A percentile compares a stretch with the other conserved stretches of the same genome.
These are phyloP conservation scores for Larix kaempferi DNA, from an alignment of 75 land plant species.

Conservation along the genomic window DNA sequence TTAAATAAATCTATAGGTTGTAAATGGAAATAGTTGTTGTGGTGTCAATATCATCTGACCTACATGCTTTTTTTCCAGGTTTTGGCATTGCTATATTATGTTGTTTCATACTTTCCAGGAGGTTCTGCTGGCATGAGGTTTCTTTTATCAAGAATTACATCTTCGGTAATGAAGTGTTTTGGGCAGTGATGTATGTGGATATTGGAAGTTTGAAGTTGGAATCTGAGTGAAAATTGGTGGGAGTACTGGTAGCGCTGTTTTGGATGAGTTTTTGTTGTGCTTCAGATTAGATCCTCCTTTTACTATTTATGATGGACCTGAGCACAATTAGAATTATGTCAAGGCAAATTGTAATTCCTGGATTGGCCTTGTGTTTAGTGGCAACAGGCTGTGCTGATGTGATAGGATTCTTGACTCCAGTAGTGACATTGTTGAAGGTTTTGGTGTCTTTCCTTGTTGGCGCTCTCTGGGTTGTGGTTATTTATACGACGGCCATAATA, in stretches of 20 bases:
- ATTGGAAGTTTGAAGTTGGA: neutral
- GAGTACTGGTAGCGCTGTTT: neutral
- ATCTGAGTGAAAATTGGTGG: neutral
- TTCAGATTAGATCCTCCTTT: slow-evolving; percentile 2
- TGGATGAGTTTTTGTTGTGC: neutral
- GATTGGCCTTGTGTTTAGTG: no score
- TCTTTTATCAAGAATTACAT: slow-evolving; percentile 69
- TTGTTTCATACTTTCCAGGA: slow-evolving; percentile 98
- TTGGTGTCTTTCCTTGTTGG: no score
- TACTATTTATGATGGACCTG: neutral
- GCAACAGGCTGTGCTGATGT: no score
- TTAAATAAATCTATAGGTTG: no score
- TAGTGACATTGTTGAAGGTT: no score
- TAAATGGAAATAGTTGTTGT: neutral
- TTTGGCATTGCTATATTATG: slow-evolving; percentile 87
- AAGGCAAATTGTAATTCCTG: no score
- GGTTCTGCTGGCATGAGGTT: slow-evolving; percentile 94
- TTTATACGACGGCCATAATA: no score
- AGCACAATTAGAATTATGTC: neutral
- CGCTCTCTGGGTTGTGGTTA: no score
- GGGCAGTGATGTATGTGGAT: slow-evolving; percentile 47
- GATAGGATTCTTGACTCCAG: no score
- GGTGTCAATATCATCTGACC: neutral
- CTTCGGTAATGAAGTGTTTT: slow-evolving; percentile 76
- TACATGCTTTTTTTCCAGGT: slow-evolving; percentile 44